Percentiles rank a stretch among this genome's conserved stretches.
These are phyloP conservation scores for Leccinum olivaceopallidum DNA, from an alignment of 768 basidiomycete genomes.

Conservation along the genomic window DNA sequence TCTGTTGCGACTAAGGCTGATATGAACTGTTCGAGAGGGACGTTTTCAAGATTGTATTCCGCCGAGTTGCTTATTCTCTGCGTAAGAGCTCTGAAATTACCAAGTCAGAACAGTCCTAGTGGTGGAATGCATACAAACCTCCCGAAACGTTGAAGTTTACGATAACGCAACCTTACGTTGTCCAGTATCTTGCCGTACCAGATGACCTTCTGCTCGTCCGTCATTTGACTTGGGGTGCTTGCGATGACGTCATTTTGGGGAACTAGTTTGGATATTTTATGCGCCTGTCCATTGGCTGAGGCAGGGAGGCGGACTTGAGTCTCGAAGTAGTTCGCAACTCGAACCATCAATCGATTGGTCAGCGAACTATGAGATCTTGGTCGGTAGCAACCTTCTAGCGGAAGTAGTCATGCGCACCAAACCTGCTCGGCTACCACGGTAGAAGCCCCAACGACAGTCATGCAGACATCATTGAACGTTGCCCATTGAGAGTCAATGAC, in stretches of 20 bases:
- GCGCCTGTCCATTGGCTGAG: conserved; percentile 35
- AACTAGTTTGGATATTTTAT: conserved; percentile 32
- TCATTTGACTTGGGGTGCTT: conserved; percentile 55
- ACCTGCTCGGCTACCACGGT: conserved; percentile 92
- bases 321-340: conserved; percentile 93
- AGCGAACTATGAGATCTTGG: conserved; percentile 58
- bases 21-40: conserved; percentile 79
- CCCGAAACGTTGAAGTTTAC: conserved; percentile 93
- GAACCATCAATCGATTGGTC: conserved; percentile 89
- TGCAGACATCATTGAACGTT: conserved; percentile 89
- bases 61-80: conserved; percentile 93
- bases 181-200: conserved; percentile 97
- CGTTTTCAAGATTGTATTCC: conserved; percentile 79
- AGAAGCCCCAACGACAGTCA: conserved; percentile 86
- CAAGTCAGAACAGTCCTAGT: conserved; percentile 6
- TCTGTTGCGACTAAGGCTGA: conserved; percentile 76
- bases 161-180: conserved; percentile 85
- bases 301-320: conserved; percentile 83
- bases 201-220: conserved; percentile 74
- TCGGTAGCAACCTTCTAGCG: background rate
- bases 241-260: conserved; percentile 38
- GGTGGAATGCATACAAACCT: conserved; percentile 46
- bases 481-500: conserved; percentile 97
- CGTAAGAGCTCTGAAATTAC: conserved; percentile 55
- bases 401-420: conserved; percentile 56